These are phyloP conservation scores for Penicillium dipodomyicola DNA, from an alignment of 495 filamentous ascomycete genomes.

Conservation along the genomic window DNA sequence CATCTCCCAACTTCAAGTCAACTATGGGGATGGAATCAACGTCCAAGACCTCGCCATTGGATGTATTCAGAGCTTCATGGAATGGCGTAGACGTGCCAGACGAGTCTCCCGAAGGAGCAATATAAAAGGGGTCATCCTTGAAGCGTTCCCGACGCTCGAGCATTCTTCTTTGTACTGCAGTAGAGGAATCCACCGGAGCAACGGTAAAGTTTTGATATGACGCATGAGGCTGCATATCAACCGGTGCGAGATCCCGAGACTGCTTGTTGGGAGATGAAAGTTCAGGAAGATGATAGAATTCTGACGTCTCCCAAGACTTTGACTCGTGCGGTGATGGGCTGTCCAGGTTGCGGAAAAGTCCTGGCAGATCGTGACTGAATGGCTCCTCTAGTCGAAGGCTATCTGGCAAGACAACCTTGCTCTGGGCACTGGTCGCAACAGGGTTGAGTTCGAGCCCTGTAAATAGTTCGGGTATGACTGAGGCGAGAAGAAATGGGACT, in stretches of 20 bases:
- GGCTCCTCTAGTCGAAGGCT: conserved; percentile 70
- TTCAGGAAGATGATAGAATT: conserved; percentile 66
- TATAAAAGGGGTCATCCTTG: conserved; percentile 95
- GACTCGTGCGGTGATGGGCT: neutral
- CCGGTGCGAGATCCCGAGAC: conserved; percentile 13
- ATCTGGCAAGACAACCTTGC: conserved; percentile 77
- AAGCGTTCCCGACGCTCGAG: conserved; percentile 73
- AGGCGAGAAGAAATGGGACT: conserved; percentile 75
- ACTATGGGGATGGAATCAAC: conserved; percentile 94
- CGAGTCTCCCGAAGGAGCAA: conserved; percentile 51
- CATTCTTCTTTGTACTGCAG: conserved; percentile 61
- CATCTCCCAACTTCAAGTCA: conserved; percentile 70
- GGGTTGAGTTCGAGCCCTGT: conserved; percentile 84
- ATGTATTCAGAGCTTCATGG: conserved; percentile 64
- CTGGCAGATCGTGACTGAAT: conserved; percentile 73
- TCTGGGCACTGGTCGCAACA: conserved; percentile 77
- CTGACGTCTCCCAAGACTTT: conserved; percentile 35
- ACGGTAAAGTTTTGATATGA: conserved; percentile 66
- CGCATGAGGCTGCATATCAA: conserved; percentile 21
- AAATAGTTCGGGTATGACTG: conserved; percentile 86
- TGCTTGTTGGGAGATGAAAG: conserved; percentile 32
- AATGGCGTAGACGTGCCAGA: conserved; percentile 64
- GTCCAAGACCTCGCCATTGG: conserved; percentile 74
- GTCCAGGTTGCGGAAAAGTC: conserved; percentile 46
- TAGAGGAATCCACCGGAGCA: conserved; percentile 59